Conservation (phyloP, 306 rosid genomes). For the Begonia peltatifolia region DNA sequence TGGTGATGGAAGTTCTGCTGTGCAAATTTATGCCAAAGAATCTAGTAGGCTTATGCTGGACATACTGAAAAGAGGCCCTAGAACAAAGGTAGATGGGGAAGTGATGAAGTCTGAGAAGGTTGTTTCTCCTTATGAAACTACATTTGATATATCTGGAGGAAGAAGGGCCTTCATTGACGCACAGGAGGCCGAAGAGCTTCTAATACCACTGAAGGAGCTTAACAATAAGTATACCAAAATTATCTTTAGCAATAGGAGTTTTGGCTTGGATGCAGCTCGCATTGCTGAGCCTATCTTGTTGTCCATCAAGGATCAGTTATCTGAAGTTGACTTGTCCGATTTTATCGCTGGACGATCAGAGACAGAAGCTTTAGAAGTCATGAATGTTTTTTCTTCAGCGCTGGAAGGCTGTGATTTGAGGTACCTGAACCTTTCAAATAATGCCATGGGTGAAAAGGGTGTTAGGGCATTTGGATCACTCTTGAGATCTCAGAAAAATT, state of each 20-base stretch:
- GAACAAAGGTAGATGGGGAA: slow-evolving; percentile 30
- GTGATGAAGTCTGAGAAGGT: slow-evolving; percentile 20
- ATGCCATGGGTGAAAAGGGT: slow-evolving; percentile 83
- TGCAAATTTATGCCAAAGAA: slow-evolving; percentile 79
- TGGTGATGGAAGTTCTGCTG: slow-evolving; percentile 79
- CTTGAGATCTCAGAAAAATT: slow-evolving; percentile 44
- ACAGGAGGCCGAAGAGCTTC: slow-evolving; percentile 58
- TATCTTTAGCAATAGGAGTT: slow-evolving; percentile 73
- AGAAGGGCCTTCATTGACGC: slow-evolving; percentile 48
- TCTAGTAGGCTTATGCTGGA: slow-evolving; percentile 88
- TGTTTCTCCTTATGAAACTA: slow-evolving; percentile 17
- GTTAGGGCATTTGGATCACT: slow-evolving; percentile 65
- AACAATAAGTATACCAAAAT: slow-evolving; percentile 42
- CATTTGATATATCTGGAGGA: slow-evolving; percentile 79
- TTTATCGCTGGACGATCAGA: slow-evolving; percentile 76
- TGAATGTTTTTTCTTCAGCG: slow-evolving; percentile 62
- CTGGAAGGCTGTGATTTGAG: slow-evolving; percentile 57
- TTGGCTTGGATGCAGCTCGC: slow-evolving; percentile 69
- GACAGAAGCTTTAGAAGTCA: slow-evolving; percentile 73
- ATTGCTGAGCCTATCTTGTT: slow-evolving; percentile 52
- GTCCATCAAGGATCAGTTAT: slow-evolving; percentile 52
- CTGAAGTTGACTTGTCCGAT: slow-evolving; percentile 69
- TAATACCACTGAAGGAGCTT: slow-evolving; percentile 38
- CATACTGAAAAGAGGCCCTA: slow-evolving; percentile 69
- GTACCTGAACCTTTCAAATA: slow-evolving; percentile 57